Evolutionary conservation across 768 basidiomycete species (phyloP).

Genomic region (Kwoniella europaea): DNA sequence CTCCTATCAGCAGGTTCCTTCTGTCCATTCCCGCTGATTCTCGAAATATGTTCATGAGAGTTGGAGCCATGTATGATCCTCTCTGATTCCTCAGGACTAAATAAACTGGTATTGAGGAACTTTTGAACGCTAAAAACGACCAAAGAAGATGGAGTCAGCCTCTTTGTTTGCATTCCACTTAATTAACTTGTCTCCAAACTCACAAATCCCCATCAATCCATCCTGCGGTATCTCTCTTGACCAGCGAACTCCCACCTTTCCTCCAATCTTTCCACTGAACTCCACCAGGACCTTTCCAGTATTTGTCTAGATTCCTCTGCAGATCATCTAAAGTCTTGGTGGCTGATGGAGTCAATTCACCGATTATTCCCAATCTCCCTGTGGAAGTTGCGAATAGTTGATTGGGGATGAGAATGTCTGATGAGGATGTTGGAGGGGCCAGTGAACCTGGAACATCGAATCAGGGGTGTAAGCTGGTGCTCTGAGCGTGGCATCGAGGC

Average conservation of each 20-base stretch:
- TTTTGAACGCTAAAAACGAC: conserved; percentile 47
- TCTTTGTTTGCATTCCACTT: neutral
- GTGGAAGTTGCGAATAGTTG: conserved; percentile 51
- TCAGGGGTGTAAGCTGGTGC: neutral
- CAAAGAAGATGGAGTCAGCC: neutral
- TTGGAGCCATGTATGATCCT: conserved; percentile 37
- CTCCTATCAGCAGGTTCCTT: conserved; percentile 29
- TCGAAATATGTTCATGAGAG: conserved; percentile 34
- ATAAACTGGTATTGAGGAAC: conserved; percentile 38
- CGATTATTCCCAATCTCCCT: conserved; percentile 53
- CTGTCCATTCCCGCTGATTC: conserved; percentile 16
- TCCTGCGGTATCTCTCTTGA: conserved; percentile 45
- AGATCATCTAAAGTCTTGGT: conserved; percentile 46
- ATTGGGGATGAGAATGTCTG: conserved; percentile 42
- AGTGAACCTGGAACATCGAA: conserved; percentile 38
- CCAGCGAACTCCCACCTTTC: conserved; percentile 37
- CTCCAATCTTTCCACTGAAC: conserved; percentile 43
- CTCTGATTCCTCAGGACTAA: conserved; percentile 32
- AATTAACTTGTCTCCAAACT: conserved; percentile 19
- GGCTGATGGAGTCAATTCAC: conserved; percentile 45
- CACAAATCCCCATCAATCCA: conserved; percentile 58
- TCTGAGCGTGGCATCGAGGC: neutral
- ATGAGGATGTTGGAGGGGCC: conserved; percentile 41
- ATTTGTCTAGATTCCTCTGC: conserved; percentile 53
- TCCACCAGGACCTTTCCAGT: conserved; percentile 42